A percentile compares a stretch with the other conserved stretches of the same genome.
These are phyloP conservation scores for Extremus antarcticus DNA, from an alignment of 495 filamentous ascomycete genomes.

Conservation along the genomic window DNA sequence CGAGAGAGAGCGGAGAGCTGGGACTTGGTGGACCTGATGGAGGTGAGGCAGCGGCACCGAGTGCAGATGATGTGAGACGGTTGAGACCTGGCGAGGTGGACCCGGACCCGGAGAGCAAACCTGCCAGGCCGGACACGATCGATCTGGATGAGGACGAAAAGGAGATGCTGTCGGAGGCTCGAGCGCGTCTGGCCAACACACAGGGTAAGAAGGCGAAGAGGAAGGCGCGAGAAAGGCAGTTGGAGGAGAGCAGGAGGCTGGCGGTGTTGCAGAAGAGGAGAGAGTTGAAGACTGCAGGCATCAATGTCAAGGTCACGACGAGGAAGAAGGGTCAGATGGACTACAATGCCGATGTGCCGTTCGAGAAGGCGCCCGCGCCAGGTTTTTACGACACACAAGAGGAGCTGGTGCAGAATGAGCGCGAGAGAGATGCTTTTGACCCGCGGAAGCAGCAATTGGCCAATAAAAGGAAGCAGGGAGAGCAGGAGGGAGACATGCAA, in stretches of 20 bases:
- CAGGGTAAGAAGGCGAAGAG: conserved; percentile 98
- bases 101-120: conserved; percentile 91
- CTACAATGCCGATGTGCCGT: conserved; percentile 97
- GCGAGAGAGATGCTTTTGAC: conserved; percentile 77
- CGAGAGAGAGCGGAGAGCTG: conserved; percentile 70
- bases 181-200: conserved; percentile 90
- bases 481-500: conserved; percentile 60
- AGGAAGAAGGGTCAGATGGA: conserved; percentile 95
- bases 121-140: conserved; percentile 92
- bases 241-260: conserved; percentile 84
- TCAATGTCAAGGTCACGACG: conserved; percentile 94
- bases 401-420: conserved; percentile 71
- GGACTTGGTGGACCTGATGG: conserved; percentile 79
- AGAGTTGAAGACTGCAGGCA: conserved; percentile 92
- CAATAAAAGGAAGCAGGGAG: conserved; percentile 90
- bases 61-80: conserved; percentile 83
- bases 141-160: conserved; percentile 98
- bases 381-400: conserved; percentile 91
- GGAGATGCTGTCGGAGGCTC: conserved; percentile 96
- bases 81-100: conserved; percentile 84
- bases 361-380: conserved; percentile 79
- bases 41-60: conserved; percentile 76
- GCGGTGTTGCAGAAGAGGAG: conserved; percentile 89
- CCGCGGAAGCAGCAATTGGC: conserved; percentile 89
- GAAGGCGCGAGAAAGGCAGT: conserved; percentile 88